Percentiles rank a stretch among this genome's conserved stretches.
Evolutionary conservation across 169 alveolate genomes (phyloP).

Genomic region (Hepatocystis sp.): DNA sequence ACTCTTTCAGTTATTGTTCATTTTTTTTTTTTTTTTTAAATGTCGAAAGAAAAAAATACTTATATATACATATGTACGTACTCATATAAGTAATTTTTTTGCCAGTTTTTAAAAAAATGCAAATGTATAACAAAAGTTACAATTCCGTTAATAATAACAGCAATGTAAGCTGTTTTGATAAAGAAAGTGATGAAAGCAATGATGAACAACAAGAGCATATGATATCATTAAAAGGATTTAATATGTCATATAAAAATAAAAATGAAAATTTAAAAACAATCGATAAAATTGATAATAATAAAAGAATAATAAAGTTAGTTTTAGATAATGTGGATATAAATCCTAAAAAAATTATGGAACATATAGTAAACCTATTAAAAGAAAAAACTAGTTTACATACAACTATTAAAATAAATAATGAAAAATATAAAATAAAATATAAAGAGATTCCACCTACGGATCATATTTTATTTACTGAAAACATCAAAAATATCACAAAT

Average conservation of each 20-base stretch:
- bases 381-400: conserved; percentile 51
- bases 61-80: no score
- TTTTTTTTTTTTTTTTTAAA: no score
- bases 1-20: no score
- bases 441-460: conserved; percentile 55
- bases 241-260: conserved; percentile 33
- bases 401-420: conserved; percentile 30
- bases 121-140: no score
- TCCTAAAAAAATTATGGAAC: conserved; percentile 45
- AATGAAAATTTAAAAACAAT: conserved; percentile 59
- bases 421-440: conserved; percentile 50
- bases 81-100: no score
- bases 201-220: conserved; percentile 27
- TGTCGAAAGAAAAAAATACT: no score
- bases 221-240: conserved; percentile 66
- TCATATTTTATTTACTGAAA: conserved; percentile 54
- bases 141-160: no score
- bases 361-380: conserved; percentile 27
- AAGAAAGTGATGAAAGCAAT: no score
- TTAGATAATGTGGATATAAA: conserved; percentile 43
- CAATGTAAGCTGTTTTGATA: no score
- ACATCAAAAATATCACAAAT: conserved; percentile 47
- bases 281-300: conserved; percentile 50
- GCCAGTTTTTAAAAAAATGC: no score
- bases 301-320: conserved; percentile 55